Evolutionary conservation across 139 green algal species (phyloP).

Genomic region (Closterium sp.): DNA sequence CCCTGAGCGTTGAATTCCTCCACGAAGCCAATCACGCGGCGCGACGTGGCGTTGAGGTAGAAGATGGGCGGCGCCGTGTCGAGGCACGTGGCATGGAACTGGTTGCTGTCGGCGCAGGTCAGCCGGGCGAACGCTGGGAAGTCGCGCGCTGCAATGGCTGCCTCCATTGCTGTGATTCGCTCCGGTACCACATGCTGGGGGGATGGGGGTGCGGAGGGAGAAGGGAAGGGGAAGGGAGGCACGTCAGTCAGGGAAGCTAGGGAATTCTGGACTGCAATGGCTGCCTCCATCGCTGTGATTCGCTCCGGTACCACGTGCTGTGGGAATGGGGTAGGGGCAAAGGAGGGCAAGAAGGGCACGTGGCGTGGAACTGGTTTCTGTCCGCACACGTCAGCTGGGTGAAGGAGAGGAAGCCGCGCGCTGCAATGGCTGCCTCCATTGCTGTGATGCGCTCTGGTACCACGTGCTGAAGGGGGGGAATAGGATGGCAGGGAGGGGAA

Average conservation of each 20-base stretch:
- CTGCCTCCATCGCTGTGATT: conserved; percentile 50
- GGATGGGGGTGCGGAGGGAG: no score
- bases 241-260: no score
- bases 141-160: conserved; percentile 36
- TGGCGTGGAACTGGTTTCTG: conserved; percentile 57
- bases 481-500: no score
- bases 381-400: conserved; percentile 38
- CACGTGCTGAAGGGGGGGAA: conserved; percentile 20
- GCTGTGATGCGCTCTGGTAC: conserved; percentile 47
- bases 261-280: no score
- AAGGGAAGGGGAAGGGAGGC: no score
- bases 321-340: no score
- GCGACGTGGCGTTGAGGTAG: conserved; percentile 53
- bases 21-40: conserved; percentile 9
- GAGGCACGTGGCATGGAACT: conserved; percentile 55
- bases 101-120: conserved; percentile 56
- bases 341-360: conserved; percentile 13
- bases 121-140: conserved; percentile 38
- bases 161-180: conserved; percentile 51
- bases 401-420: conserved; percentile 40
- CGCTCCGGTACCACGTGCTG: conserved; percentile 30
- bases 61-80: conserved; percentile 54
- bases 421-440: conserved; percentile 49
- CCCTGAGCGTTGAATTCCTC: not conserved
- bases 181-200: conserved; percentile 19